Base-by-base conservation (phyloP, 495 filamentous ascomycete species). In the Durotheca rogersii region DNA sequence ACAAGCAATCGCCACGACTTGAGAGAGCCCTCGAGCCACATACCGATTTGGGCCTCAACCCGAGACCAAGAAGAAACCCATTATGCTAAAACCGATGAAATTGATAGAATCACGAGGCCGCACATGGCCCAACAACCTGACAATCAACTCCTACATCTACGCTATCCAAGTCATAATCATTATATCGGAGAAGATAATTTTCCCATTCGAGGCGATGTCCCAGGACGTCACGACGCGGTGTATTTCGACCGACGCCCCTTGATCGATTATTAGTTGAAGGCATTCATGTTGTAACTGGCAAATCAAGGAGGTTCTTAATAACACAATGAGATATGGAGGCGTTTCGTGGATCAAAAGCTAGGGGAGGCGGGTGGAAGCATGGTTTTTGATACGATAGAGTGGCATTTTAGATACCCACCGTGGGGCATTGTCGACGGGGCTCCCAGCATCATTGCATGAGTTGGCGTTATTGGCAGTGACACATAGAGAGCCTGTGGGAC, bases 391-490 rank as follows among this genome's bases (percentile, higher is more conserved):
- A 40, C 9, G 37, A 27, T 23, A 15, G n/a, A n/a, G n/a, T n/a
- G n/a, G 35, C 54, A 52, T 51, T 44, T 48, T 7, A 53, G 50
- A 59, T 59, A 59, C 56, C 56, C 56, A 18, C 10, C 14, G 12
- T 17, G 25, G n/a, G 6, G 41, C 33, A 31, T 27, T 17, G 41
- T 52, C 33, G 6, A 20, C 18, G 7, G 25, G 25, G 4, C 10
- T 53, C 49, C 30, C 1, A 43, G 10, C 30, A 53, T 50, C 6
- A 32, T 35, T 41, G 50, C 56, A 59, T 59, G 11, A 35, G 44
- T 32, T 41, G 56, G 56, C 44, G 56, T 59, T 51, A 41, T 38
- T 41, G 45, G 50, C 36, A 53, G 35, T 29, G 20, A 20, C 14
- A 25, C 10, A 12, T 19, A 39, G 19, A 39, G 17, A 23, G 19